Conservation (phyloP, 2,329 filamentous ascomycete genomes). For the Orbilia javanica region DNA sequence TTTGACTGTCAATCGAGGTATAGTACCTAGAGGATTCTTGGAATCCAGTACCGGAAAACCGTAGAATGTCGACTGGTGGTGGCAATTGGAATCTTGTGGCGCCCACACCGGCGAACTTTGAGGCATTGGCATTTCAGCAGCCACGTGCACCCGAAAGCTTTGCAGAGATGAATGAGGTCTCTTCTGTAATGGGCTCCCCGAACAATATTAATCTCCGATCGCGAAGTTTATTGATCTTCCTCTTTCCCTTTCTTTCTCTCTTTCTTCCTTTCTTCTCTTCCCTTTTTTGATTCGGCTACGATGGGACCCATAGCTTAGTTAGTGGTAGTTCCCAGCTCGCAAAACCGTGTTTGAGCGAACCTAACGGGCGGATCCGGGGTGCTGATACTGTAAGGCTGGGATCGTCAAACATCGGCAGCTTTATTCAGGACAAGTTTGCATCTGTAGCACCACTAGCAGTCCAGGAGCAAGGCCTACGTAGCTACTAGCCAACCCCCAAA, state of each 20-base stretch:
- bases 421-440: background rate
- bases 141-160: background rate
- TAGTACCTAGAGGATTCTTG: background rate
- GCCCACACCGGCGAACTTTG: background rate
- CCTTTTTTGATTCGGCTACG: too few relatives aligned
- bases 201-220: too few relatives aligned
- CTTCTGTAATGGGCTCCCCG: too few relatives aligned
- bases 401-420: background rate
- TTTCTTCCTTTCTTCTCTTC: too few relatives aligned
- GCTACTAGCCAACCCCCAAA: background rate
- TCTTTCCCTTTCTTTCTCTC: too few relatives aligned
- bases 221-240: too few relatives aligned
- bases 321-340: background rate
- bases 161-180: background rate
- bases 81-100: conserved; percentile 7
- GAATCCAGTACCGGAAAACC: background rate
- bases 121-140: background rate
- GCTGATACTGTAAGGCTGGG: conserved; percentile 6
- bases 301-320: too few relatives aligned
- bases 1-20: background rate
- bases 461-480: too few relatives aligned
- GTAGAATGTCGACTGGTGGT: background rate
- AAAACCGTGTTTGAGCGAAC: background rate
- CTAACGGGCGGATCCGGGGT: conserved; percentile 8
- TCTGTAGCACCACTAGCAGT: background rate